Evolutionary conservation across 352 stramenopile species (phyloP).

Genomic region (Phytophthora sansomeana): DNA sequence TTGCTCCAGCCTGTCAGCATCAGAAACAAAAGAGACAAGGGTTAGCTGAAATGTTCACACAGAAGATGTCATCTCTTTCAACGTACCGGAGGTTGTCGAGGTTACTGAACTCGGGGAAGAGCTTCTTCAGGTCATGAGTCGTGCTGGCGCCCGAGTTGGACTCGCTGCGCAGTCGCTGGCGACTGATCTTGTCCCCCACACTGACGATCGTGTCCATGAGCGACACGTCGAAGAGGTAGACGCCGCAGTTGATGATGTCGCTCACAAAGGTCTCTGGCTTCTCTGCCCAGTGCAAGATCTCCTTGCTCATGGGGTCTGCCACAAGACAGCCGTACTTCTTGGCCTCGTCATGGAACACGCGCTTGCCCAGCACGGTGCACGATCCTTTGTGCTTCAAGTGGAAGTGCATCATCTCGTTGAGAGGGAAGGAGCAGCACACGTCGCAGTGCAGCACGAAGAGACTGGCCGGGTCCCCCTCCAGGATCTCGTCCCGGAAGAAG

Average conservation of each 20-base stretch:
- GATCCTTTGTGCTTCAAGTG: constrained; percentile 77
- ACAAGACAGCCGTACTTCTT: constrained; percentile 92
- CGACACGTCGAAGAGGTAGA: constrained; percentile 89
- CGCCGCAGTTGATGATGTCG: constrained; percentile 92
- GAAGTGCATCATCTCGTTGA: constrained; percentile 91
- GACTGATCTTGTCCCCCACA: constrained; percentile 83
- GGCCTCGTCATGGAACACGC: constrained; percentile 89
- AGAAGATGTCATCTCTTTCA: background rate
- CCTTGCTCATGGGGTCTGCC: constrained; percentile 71
- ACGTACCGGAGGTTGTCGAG: constrained; percentile 81
- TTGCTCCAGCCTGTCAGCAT: constrained; percentile 71
- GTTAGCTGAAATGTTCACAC: constrained; percentile 13
- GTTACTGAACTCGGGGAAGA: constrained; percentile 90
- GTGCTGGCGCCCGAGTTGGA: constrained; percentile 74
- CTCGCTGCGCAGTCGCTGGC: constrained; percentile 79
- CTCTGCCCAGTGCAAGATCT: constrained; percentile 91
- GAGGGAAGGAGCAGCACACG: constrained; percentile 88
- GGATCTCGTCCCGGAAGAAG: constrained; percentile 87
- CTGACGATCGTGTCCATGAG: constrained; percentile 82
- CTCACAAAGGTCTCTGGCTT: constrained; percentile 92
- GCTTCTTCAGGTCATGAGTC: constrained; percentile 85
- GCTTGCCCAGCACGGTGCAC: constrained; percentile 87
- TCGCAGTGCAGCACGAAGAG: constrained; percentile 90
- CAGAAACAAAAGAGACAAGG: constrained; percentile 3
- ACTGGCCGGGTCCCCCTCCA: constrained; percentile 71